A percentile compares a stretch with the other conserved stretches of the same genome.
Conservation (phyloP, 2,329 filamentous ascomycete species). For the Aspergillus sp. region DNA sequence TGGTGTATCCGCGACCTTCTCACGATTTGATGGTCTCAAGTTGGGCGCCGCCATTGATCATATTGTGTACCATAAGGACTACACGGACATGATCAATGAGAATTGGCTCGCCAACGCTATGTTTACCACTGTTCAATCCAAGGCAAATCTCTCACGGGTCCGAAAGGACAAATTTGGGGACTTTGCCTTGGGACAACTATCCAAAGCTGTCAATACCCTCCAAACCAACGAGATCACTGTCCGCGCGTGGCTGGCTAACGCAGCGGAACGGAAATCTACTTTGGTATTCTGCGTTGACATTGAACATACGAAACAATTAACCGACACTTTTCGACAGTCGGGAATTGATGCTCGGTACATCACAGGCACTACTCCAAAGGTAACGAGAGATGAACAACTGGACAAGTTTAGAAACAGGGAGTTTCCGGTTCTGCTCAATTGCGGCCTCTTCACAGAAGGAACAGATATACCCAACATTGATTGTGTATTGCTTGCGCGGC, state of each 20-base stretch:
- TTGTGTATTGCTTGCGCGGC: slow-evolving; percentile 82
- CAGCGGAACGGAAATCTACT: slow-evolving; percentile 73
- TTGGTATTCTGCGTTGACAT: slow-evolving; percentile 94
- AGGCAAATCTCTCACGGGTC: slow-evolving; percentile 74
- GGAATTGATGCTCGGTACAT: slow-evolving; percentile 84
- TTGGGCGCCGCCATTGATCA: slow-evolving; percentile 86
- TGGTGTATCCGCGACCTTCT: slow-evolving; percentile 81
- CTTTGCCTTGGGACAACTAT: slow-evolving; percentile 76
- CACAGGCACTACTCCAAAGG: slow-evolving; percentile 74
- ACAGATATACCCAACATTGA: slow-evolving; percentile 98
- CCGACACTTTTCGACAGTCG: slow-evolving; percentile 70
- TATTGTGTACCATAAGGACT: slow-evolving; percentile 92
- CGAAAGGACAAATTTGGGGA: slow-evolving; percentile 68
- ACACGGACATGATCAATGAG: slow-evolving; percentile 78
- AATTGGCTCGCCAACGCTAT: slow-evolving; percentile 91
- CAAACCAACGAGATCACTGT: slow-evolving; percentile 82
- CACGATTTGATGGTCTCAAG: slow-evolving; percentile 78
- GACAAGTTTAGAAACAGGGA: slow-evolving; percentile 73
- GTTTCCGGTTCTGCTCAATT: slow-evolving; percentile 89
- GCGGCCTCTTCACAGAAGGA: slow-evolving; percentile 94
- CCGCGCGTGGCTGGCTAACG: slow-evolving; percentile 80
- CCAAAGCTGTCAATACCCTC: slow-evolving; percentile 76
- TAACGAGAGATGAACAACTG: slow-evolving; percentile 68
- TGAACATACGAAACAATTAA: slow-evolving; percentile 74
- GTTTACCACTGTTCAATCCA: slow-evolving; percentile 87